Base-by-base conservation (phyloP, 208 protist species). In the Wallacemonas sp. region DNA sequence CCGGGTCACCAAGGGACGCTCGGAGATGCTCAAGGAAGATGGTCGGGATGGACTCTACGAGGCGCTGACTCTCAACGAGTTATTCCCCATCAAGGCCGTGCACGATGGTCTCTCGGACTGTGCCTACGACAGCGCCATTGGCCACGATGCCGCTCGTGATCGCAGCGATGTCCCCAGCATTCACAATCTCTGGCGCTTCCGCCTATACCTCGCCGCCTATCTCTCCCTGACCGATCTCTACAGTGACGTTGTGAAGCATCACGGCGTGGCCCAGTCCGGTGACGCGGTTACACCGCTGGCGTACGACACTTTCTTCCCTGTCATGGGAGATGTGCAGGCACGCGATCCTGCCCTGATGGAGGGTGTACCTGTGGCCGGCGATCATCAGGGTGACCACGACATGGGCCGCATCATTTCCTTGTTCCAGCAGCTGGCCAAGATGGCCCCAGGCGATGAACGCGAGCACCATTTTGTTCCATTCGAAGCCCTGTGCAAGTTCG, bases 161-260 rank as follows among this genome's bases (percentile, higher is more conserved):
- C 39, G 41, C 34, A 34, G 56, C 41, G 56, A 62, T 26, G 56
- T 21, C 21, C 38, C 56, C 21, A 34, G 38, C 39, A 65, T 80
- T 11, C 26, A 60, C 9, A 67, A 66, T 12, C 22, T 55, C 1
- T 44, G 24, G 22, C 28, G 58, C 19, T 51, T 80, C 36, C 71
- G 74, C 15, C 44, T 72, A 15, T 80, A 72, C 46, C 44, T 75
- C 27, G 66, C 66, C 21, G 38, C 54, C 30, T 80, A 80, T 33
- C 31, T 75, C 14, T 63, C 59, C n/a, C 42, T 75, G 61, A 69
- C 60, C 27, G 74, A 75, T 24, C 49, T 80, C 17, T 80, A 80
- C 61, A 41, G 59, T n/a, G 69, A 80, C 21, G 65, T 72, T 4
- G 34, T 79, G 14, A 26, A 46, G n/a, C 61, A 69, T 17, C 55